These are phyloP conservation scores for Papiliotrema terrestris DNA, from an alignment of 1,284 basidiomycete species.

Conservation along the genomic window DNA sequence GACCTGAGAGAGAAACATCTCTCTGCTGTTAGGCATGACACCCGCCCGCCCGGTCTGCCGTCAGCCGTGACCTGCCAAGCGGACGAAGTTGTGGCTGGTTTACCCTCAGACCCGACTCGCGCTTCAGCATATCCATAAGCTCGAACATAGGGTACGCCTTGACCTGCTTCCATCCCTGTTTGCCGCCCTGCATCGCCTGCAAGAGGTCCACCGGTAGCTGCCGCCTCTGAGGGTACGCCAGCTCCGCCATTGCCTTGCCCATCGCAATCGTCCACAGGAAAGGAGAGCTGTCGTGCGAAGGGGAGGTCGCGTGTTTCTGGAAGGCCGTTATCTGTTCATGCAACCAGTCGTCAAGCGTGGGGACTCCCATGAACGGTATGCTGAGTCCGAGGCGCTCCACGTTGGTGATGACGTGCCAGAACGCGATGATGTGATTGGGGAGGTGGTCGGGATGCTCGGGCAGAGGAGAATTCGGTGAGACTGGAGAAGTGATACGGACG, in stretches of 20 bases:
- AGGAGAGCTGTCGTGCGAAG: too few species aligned
- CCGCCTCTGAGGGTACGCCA: neutral
- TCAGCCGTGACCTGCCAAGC: too few species aligned
- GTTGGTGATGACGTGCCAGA: slow-evolving; percentile 1
- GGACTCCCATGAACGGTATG: neutral
- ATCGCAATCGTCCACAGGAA: too few species aligned
- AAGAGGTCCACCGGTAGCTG: neutral
- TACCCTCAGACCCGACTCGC: neutral
- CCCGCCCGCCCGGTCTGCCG: too few species aligned
- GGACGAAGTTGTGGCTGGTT: too few species aligned
- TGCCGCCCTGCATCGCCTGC: neutral
- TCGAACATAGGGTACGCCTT: neutral
- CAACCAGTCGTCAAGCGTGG: too few species aligned
- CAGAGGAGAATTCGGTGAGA: neutral
- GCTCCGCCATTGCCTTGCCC: neutral
- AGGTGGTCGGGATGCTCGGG: neutral
- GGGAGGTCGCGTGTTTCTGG: too few species aligned
- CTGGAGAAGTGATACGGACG: neutral
- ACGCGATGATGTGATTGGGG: neutral
- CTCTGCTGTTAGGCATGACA: too few species aligned
- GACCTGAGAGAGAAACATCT: too few species aligned
- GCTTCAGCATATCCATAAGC: neutral
- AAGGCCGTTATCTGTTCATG: too few species aligned
- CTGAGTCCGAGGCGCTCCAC: neutral
- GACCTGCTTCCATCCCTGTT: neutral